These are phyloP conservation scores for Neovahlkampfia damariscottae DNA, from an alignment of 78 protist species.

Conservation along the genomic window DNA sequence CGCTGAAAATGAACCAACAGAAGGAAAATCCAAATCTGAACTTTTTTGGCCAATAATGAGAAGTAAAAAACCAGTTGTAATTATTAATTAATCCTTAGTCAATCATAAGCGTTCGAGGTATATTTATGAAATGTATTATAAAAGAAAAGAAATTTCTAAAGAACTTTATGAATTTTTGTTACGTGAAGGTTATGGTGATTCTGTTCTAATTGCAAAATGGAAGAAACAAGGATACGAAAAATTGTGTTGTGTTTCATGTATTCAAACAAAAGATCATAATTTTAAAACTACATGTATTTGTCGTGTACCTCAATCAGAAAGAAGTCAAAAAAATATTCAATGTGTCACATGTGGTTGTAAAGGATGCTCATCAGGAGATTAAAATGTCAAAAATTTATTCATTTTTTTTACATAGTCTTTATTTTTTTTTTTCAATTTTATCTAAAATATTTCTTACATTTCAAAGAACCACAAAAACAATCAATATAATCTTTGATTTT, in stretches of 20 bases:
- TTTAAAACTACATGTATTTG: slow-evolving; percentile 67
- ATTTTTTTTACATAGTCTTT: no score
- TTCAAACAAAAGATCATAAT: slow-evolving; percentile 51
- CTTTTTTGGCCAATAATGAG: no score
- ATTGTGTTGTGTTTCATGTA: slow-evolving; percentile 79
- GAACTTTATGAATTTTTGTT: slow-evolving; percentile 78
- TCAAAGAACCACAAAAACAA: background rate
- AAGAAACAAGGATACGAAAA: slow-evolving; percentile 84
- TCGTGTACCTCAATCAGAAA: slow-evolving; percentile 61
- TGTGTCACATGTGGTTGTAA: background rate
- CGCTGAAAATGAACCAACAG: no score
- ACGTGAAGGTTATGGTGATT: slow-evolving; percentile 58
- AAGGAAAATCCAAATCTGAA: no score
- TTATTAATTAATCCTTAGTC: no score
- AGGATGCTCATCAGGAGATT: slow-evolving; percentile 1
- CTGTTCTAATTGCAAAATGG: slow-evolving; percentile 87
- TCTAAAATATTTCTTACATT: background rate
- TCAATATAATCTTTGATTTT: background rate
- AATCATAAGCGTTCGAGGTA: slow-evolving; percentile 25
- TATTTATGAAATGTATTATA: slow-evolving; percentile 29
- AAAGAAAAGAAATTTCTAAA: slow-evolving; percentile 31
- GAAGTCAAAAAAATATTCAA: background rate
- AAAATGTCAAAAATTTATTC: no score
- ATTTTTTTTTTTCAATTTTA: no score
- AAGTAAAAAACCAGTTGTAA: no score